Evolutionary conservation across 202 grass and related monocot genomes (phyloP).

Genomic region (Zoysia matrella): DNA sequence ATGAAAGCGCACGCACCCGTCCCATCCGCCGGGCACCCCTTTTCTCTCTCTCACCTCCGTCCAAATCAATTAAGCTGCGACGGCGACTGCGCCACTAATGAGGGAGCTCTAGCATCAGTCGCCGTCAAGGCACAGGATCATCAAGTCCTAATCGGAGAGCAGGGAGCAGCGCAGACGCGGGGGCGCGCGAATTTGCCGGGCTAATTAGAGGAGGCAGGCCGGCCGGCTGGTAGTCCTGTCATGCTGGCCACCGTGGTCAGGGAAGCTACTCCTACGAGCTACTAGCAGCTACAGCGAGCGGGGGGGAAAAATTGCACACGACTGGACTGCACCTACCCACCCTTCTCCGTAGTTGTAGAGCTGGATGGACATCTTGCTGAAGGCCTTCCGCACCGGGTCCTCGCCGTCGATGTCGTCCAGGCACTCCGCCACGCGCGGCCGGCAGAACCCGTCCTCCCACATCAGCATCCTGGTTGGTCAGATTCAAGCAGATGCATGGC

Average conservation of each 20-base stretch:
- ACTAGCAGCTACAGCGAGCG: no score
- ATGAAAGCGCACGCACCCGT: conserved; percentile 55
- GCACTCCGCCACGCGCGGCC: no score
- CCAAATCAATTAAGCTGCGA: conserved; percentile 21
- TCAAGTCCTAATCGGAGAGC: conserved; percentile 49
- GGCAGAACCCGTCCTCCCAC: no score
- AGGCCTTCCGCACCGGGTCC: conserved; percentile 70
- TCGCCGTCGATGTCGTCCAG: no score
- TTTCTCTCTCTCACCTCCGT: conserved; percentile 10
- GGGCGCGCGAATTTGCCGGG: background rate
- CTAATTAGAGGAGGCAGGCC: conserved; percentile 12
- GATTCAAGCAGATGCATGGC: no score
- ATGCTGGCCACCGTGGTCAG: background rate
- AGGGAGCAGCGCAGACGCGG: background rate
- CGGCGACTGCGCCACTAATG: background rate
- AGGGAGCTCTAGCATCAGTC: conserved; percentile 29
- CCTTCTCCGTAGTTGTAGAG: conserved; percentile 99
- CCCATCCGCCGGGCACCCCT: conserved; percentile 21
- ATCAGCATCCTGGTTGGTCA: no score
- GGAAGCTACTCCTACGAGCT: background rate
- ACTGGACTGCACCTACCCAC: conserved; percentile 78
- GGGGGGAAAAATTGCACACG: conserved; percentile 16
- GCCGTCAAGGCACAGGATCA: background rate
- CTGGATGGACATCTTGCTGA: conserved; percentile 99
- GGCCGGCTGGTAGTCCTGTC: conserved; percentile 5